Evolutionary conservation across 164 flowering plant species (phyloP).

Genomic region (Chimonanthus praecox): DNA sequence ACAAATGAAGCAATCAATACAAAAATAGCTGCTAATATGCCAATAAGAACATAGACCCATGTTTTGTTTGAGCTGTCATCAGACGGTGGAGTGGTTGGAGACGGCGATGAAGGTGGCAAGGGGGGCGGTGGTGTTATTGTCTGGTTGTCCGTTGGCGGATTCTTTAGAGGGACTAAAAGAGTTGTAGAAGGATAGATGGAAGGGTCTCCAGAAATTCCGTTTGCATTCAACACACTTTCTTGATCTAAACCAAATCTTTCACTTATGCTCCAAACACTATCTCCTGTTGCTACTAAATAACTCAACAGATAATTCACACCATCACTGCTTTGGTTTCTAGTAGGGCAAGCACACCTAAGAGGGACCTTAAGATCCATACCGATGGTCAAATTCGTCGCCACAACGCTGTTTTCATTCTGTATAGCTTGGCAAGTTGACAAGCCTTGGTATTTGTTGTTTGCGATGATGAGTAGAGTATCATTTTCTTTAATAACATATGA

Average conservation of each 20-base stretch:
- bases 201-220: constrained; percentile 29
- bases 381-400: constrained; percentile 7
- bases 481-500: constrained; percentile 25
- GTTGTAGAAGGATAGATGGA: constrained; percentile 53
- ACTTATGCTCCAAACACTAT: constrained; percentile 33
- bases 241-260: constrained; percentile 33
- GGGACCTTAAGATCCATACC: constrained; percentile 46
- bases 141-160: constrained; percentile 39
- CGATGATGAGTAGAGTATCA: constrained; percentile 31
- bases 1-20: constrained; percentile 11
- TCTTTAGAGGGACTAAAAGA: constrained; percentile 54
- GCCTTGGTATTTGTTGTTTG: constrained; percentile 57
- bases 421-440: constrained; percentile 73
- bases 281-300: constrained; percentile 31
- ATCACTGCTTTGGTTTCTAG: constrained; percentile 31
- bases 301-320: constrained; percentile 45
- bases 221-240: constrained; percentile 43
- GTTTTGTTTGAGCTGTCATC: constrained; percentile 17
- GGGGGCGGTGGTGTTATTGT: constrained; percentile 28
- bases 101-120: constrained; percentile 19
- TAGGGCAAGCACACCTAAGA: constrained; percentile 70
- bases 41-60: constrained; percentile 45
- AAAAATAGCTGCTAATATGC: constrained; percentile 31
- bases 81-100: constrained; percentile 14
- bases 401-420: constrained; percentile 21